Conservation (phyloP, 768 basidiomycete species). For the Mycena maculata region DNA sequence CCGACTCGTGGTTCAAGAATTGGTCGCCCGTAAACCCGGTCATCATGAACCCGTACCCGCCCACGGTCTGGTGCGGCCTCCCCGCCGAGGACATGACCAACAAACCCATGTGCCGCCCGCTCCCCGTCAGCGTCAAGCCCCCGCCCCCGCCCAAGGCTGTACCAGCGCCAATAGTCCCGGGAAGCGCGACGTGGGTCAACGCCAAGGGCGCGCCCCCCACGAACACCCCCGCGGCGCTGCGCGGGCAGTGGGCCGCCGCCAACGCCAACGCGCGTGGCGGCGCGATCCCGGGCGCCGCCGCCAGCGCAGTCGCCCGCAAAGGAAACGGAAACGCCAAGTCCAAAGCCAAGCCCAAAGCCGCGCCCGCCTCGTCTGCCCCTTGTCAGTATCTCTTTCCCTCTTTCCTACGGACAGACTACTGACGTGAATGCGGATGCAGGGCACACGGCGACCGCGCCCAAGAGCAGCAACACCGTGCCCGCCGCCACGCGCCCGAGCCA, state of each 20-base stretch:
- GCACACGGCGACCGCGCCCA: slow-evolving; percentile 34
- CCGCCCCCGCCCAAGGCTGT: slow-evolving; percentile 41
- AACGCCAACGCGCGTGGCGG: neutral
- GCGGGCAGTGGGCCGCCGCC: slow-evolving; percentile 37
- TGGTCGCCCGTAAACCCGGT: slow-evolving; percentile 47
- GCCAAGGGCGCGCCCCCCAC: slow-evolving; percentile 34
- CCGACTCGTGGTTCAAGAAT: slow-evolving; percentile 55
- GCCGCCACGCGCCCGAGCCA: too few relatives aligned
- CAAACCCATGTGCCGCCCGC: slow-evolving; percentile 57
- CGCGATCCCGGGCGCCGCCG: neutral
- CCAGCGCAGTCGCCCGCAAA: too few relatives aligned
- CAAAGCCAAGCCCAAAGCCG: slow-evolving; percentile 11
- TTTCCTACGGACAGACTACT: neutral
- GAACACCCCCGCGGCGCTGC: slow-evolving; percentile 26
- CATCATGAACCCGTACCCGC: slow-evolving; percentile 54
- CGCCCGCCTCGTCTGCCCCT: slow-evolving; percentile 24
- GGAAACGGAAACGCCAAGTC: neutral
- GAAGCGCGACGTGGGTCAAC: slow-evolving; percentile 50
- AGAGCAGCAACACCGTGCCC: slow-evolving; percentile 28
- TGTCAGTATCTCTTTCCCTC: neutral
- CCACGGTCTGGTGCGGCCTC: slow-evolving; percentile 52
- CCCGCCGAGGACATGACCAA: slow-evolving; percentile 58
- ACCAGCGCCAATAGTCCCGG: slow-evolving; percentile 47
- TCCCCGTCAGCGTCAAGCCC: slow-evolving; percentile 50
- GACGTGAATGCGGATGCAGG: too few relatives aligned